Evolutionary conservation across 805 yeast genomes (phyloP), one percentile per base, ranked within the genome.

Genomic region (Cyberlindnera subsufficiens): DNA sequence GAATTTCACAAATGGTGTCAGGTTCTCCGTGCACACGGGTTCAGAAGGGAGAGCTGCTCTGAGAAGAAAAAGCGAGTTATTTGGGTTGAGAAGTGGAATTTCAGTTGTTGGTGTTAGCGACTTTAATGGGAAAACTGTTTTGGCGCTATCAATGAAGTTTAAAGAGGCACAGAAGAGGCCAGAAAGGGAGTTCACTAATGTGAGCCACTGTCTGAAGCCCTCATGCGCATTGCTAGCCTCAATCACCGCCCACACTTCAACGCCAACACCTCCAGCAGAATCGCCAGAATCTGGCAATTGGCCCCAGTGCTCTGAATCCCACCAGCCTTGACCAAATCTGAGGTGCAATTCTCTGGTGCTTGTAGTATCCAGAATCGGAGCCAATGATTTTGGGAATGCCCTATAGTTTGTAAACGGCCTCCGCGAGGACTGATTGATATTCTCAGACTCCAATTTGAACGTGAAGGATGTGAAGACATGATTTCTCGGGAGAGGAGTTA

Each of bases 121-220:
- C 27, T 67, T 60, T 37, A 68, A 65, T 0, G 91, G 88, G 45
- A 69, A 76, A 0, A 96, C 82, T 0, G 98, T 89, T 40, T 77
- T 78, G 3, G 87, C 70, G 22, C 76, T 76, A 59, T 88, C 95
- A 41, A 93, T 82, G 63, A 88, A 89, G 58, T 93, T 90, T 42
- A 93, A 69, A 9, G 96, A 88, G 0, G 98, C 97, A 66, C 99
- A 93, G 61, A 93, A 93, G 54, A 88, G 73, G 1, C 98, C 99
- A 2, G 96, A 84, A 39, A 93, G 67, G 1, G 84, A 75, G 53
- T 86, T 83, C 6, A 85, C 80, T 36, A 93, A 68, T 42, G 71
- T 67, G 46, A 66, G 70, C 99, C 99, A 93, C 35, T 75, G 68
- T 6, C 61, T 52, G 49, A 74, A 71, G 2, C 91, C 93, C 4